A percentile compares a stretch with the other conserved stretches of the same genome.
These are phyloP conservation scores for Digitaria exilis DNA, from an alignment of 202 grass and related monocot genomes.

Conservation along the genomic window DNA sequence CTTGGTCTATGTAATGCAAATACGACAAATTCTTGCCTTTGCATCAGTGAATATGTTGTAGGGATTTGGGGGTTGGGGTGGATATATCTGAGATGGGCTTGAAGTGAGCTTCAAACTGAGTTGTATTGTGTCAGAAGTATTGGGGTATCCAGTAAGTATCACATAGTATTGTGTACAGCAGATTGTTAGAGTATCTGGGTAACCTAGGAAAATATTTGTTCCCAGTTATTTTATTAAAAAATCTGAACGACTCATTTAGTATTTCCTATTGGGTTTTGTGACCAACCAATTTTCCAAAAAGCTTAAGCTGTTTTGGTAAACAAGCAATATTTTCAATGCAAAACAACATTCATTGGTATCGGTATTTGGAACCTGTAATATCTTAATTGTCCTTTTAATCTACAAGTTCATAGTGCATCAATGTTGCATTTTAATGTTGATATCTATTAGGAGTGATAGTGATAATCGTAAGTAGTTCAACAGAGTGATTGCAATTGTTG, in stretches of 20 bases:
- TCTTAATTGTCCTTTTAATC: constrained; percentile 22
- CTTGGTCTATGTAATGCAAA: background rate
- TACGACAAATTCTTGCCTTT: background rate
- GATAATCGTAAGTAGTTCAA: constrained; percentile 10
- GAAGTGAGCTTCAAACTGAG: background rate
- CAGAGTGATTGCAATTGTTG: background rate
- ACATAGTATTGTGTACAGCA: background rate
- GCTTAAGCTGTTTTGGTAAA: background rate
- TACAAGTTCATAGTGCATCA: background rate
- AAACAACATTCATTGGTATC: background rate
- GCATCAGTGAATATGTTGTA: background rate
- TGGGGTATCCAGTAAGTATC: background rate
- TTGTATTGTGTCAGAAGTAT: constrained; percentile 3
- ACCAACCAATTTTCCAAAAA: background rate
- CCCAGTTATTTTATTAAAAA: background rate
- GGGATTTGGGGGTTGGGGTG: background rate
- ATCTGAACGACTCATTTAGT: background rate
- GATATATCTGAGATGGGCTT: background rate
- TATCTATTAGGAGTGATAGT: background rate
- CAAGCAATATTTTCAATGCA: background rate
- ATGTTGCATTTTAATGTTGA: background rate
- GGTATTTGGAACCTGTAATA: background rate
- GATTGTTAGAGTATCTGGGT: background rate
- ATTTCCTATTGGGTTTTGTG: background rate
- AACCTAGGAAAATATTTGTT: background rate